Conservation (phyloP, 352 stramenopile genomes). For the Pythium oligandrum region DNA sequence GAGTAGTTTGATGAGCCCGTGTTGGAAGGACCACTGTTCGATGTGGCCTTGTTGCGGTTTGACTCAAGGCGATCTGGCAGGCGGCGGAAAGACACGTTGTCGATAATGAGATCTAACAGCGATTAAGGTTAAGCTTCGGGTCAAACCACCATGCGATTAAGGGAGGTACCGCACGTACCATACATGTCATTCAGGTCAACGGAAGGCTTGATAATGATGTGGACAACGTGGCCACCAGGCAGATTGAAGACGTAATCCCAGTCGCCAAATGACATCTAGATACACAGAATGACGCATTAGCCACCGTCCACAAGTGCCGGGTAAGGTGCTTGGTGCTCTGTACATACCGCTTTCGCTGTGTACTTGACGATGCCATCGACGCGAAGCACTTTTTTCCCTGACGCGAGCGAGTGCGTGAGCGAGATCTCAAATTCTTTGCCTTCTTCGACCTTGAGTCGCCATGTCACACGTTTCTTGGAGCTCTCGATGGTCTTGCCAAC, state of each 20-base stretch:
- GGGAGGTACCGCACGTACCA: slow-evolving; percentile 30
- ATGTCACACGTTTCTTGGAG: slow-evolving; percentile 83
- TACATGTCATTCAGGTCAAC: slow-evolving; percentile 87
- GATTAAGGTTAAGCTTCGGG: not conserved
- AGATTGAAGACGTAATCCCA: slow-evolving; percentile 86
- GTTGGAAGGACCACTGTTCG: too few species aligned
- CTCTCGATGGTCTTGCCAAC: slow-evolving; percentile 82
- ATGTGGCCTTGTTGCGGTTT: slow-evolving; percentile 7
- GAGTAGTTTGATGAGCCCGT: too few species aligned
- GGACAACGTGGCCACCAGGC: slow-evolving; percentile 66
- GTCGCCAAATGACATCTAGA: slow-evolving; percentile 69
- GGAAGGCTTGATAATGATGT: slow-evolving; percentile 84
- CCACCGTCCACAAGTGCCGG: not conserved
- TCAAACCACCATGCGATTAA: not conserved
- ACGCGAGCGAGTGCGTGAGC: slow-evolving; percentile 76
- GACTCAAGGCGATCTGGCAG: slow-evolving; percentile 51
- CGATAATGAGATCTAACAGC: slow-evolving; percentile 67
- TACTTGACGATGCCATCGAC: slow-evolving; percentile 81
- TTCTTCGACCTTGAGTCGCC: slow-evolving; percentile 77
- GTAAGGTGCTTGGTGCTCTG: too few species aligned
- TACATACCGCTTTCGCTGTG: slow-evolving; percentile 56
- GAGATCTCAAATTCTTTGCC: slow-evolving; percentile 81
- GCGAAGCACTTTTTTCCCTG: slow-evolving; percentile 75
- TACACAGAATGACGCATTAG: slow-evolving; percentile 5
- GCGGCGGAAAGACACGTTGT: slow-evolving; percentile 73